These are phyloP conservation scores for Suillus clintonianus DNA, from an alignment of 768 basidiomycete genomes.

Conservation along the genomic window DNA sequence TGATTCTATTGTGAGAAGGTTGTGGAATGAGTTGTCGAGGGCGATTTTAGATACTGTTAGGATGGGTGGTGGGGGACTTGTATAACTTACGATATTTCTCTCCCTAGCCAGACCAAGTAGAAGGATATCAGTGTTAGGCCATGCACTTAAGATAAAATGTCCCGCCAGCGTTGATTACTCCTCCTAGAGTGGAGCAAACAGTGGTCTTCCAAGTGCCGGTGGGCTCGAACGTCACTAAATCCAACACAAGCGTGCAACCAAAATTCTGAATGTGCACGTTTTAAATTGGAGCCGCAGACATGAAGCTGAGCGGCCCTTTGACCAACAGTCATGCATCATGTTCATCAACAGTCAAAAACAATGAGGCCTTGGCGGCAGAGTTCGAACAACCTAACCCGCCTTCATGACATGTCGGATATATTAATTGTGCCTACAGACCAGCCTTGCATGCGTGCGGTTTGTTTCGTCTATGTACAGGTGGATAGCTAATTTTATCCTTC, in stretches of 20 bases:
- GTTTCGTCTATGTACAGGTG: too few relatives aligned
- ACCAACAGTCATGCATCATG: too few relatives aligned
- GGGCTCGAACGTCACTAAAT: background rate
- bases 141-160: background rate
- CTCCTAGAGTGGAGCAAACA: background rate
- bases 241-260: too few relatives aligned
- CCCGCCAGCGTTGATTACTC: too few relatives aligned
- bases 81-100: conserved; percentile 34
- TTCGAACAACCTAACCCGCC: too few relatives aligned
- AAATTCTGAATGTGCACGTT: background rate
- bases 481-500: too few relatives aligned
- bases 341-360: too few relatives aligned
- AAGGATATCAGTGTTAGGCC: background rate
- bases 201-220: background rate
- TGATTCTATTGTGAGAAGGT: conserved; percentile 37
- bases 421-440: too few relatives aligned
- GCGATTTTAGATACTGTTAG: conserved; percentile 65
- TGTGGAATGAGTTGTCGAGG: conserved; percentile 54
- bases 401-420: too few relatives aligned
- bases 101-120: background rate
- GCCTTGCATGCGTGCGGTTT: too few relatives aligned
- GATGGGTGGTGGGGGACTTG: conserved; percentile 78
- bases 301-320: too few relatives aligned
- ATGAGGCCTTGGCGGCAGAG: too few relatives aligned
- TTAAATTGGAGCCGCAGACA: background rate